Evolutionary conservation across 225 moss, liverwort and hornwort species (phyloP), one percentile per base, ranked within the genome.

Genomic region (Bryum argenteum): DNA sequence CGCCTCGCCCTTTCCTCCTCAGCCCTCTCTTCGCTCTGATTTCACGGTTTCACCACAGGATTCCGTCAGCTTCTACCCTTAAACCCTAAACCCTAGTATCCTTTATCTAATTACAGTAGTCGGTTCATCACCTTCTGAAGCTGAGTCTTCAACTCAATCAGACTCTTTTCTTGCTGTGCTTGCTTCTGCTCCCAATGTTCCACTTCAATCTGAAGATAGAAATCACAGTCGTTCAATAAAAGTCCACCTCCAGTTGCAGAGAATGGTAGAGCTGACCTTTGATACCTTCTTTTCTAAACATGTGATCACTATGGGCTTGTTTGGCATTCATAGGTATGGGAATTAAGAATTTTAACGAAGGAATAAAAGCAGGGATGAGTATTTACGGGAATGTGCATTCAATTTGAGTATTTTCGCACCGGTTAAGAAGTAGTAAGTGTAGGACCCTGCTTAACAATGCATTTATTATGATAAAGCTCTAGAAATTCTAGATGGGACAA

Each of bases 1-100:
- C 79, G 69, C 61, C 43, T 72, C 13, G 43, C 60, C 28, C 22
- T 65, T 68, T 89, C 89, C 53, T 51, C 64, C 59, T 58, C 51
- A 37, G 66, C 62, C 65, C 48, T 81, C 76, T 75, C 84, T 26
- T 89, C 85, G 47, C 80, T 78, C 89, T 91, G 73, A 48, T 48
- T 48, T 48, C 48, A 48, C 16, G 48, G 17, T 5, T 16, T 26
- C 26, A 26, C 2, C 26, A 33, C 33, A 33, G 33, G 7, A 33
- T 33, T 33, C 33, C 7, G 33, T 2, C 33, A 33, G n/a, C n/a
- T n/a, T 33, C 5, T 33, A 4, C 33, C 33, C 33, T 33, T 33
- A 33, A 33, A 33, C 33, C 33, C 33, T 33, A 33, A 33, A 33
- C 33, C 33, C 33, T 33, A 33, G 33, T 3, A 3, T 33, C 5